These are phyloP conservation scores for Mangifera indica DNA, from an alignment of 345 rosid genomes.

Conservation along the genomic window DNA sequence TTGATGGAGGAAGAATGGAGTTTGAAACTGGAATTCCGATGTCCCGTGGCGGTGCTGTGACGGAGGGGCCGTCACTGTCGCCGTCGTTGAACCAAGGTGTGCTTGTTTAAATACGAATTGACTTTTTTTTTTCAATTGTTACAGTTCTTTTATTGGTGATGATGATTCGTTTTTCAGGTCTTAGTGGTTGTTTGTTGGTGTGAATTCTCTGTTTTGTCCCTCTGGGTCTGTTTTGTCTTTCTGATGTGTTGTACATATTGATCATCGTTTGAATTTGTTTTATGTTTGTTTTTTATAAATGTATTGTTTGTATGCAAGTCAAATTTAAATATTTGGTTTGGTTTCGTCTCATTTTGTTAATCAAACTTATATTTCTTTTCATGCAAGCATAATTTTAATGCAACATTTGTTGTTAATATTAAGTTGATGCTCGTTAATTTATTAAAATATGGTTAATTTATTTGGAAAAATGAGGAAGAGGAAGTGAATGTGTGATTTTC, in stretches of 20 bases:
- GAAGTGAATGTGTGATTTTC: too few relatives aligned
- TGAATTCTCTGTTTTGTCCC: constrained; percentile 14
- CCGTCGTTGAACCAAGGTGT: constrained; percentile 63
- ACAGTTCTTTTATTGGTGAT: too few relatives aligned
- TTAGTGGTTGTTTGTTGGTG: neutral
- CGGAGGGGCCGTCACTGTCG: constrained; percentile 57
- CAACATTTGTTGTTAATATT: neutral
- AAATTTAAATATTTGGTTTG: too few relatives aligned
- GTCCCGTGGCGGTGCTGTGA: constrained; percentile 41
- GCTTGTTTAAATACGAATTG: constrained; percentile 10
- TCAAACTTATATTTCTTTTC: too few relatives aligned
- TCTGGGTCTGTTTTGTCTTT: constrained; percentile 4
- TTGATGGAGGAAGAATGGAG: constrained; percentile 62
- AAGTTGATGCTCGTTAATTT: neutral
- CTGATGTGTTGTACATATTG: neutral
- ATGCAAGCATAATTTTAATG: too few relatives aligned
- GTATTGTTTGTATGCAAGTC: too few relatives aligned
- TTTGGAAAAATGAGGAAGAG: too few relatives aligned
- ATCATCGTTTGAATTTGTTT: neutral
- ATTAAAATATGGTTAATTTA: too few relatives aligned
- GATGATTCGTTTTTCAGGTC: too few relatives aligned
- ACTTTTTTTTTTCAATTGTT: neutral
- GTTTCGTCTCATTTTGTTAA: too few relatives aligned
- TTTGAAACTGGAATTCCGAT: constrained; percentile 75
- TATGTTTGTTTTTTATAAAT: neutral